Evolutionary conservation across 768 basidiomycete genomes (phyloP).

Genomic region (Auricularia auricula-judae): DNA sequence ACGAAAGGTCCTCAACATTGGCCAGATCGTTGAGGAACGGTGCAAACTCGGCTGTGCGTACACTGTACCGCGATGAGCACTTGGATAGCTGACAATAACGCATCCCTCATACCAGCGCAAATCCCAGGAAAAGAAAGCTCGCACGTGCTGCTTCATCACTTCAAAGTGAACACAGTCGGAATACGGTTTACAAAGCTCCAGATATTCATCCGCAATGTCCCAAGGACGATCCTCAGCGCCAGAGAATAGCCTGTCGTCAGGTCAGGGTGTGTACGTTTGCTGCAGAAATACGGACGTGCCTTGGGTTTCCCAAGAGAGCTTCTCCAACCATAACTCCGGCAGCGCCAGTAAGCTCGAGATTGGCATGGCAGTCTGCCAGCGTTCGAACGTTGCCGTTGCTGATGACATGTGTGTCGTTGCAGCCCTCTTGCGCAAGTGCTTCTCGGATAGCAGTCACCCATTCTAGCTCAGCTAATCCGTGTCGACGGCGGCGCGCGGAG

Average conservation of each 20-base stretch:
- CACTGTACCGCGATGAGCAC: neutral
- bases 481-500: slow-evolving; percentile 55
- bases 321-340: slow-evolving; percentile 79
- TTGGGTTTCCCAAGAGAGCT: slow-evolving; percentile 62
- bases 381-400: slow-evolving; percentile 71
- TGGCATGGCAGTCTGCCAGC: slow-evolving; percentile 44
- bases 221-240: slow-evolving; percentile 46
- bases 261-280: neutral
- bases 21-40: neutral
- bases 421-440: slow-evolving; percentile 15
- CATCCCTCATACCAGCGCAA: neutral
- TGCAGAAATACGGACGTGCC: slow-evolving; percentile 28
- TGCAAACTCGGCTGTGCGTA: neutral
- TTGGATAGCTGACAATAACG: neutral
- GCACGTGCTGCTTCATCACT: slow-evolving; percentile 50
- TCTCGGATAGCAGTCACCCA: slow-evolving; percentile 45
- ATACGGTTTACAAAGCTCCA: slow-evolving; percentile 44
- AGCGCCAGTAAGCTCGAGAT: slow-evolving; percentile 45
- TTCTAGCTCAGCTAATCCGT: slow-evolving; percentile 58
- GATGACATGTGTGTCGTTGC: slow-evolving; percentile 44
- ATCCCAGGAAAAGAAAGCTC: slow-evolving; percentile 48
- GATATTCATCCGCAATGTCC: slow-evolving; percentile 57
- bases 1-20: neutral
- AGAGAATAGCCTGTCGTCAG: slow-evolving; percentile 41
- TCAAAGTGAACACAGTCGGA: slow-evolving; percentile 37